phyloP scores from a whole-genome alignment of 495 filamentous ascomycete genomes.

The Penicillium manginii region DNA sequence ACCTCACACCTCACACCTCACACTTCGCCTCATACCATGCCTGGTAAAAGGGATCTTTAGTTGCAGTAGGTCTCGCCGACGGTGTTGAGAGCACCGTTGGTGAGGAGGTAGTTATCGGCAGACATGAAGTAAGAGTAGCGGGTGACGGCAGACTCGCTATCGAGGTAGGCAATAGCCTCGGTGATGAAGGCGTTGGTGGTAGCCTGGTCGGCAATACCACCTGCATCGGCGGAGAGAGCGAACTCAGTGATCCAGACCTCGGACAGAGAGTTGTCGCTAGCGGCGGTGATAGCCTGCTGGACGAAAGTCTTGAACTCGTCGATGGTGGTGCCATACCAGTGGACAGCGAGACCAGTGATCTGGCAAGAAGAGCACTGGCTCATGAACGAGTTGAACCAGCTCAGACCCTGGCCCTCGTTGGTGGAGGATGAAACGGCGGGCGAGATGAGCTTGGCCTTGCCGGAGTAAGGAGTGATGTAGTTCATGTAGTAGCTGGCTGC shows the following conservation, averaged over 20 bases:
- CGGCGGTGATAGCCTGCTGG: conserved; percentile 50
- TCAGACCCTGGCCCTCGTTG: conserved; percentile 53
- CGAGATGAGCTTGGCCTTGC: conserved; percentile 67
- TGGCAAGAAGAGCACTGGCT: conserved; percentile 59
- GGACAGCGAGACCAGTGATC: conserved; percentile 68
- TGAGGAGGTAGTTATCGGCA: conserved; percentile 40
- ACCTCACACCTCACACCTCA: neutral
- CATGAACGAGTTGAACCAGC: conserved; percentile 66
- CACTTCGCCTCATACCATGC: no score
- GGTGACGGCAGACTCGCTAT: conserved; percentile 64
- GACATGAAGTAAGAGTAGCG: conserved; percentile 84
- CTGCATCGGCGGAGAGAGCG: conserved; percentile 42
- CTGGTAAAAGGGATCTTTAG: no score
- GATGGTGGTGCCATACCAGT: conserved; percentile 65
- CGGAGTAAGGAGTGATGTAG: conserved; percentile 71
- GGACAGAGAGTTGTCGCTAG: conserved; percentile 47
- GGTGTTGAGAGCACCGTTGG: conserved; percentile 24
- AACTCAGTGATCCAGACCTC: conserved; percentile 88
- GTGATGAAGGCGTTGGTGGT: conserved; percentile 57
- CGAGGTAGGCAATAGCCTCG: conserved; percentile 66
- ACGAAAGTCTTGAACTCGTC: conserved; percentile 64
- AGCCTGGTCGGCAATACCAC: conserved; percentile 41
- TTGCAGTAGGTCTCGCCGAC: conserved; percentile 30
- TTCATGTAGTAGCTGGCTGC: conserved; percentile 65
- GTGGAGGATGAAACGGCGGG: conserved; percentile 78